Evolutionary conservation across 768 basidiomycete species (phyloP).

Genomic region (Nevesoporus exiguus): DNA sequence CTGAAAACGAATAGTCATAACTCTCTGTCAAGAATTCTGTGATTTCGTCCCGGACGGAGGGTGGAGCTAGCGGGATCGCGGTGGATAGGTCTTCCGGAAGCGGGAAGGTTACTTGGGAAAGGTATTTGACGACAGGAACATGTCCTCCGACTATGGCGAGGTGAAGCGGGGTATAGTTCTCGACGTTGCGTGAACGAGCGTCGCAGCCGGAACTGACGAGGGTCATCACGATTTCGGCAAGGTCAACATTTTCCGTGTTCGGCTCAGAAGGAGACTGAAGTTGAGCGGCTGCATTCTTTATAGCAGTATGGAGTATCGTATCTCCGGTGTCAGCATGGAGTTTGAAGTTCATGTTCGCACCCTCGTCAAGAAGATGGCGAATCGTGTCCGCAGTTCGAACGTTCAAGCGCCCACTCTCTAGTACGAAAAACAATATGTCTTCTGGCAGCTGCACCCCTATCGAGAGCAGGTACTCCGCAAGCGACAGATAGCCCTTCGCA

Average conservation of each 20-base stretch:
- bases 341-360: not conserved
- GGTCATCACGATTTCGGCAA: not conserved
- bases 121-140: not conserved
- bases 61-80: not conserved
- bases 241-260: not conserved
- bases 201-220: not conserved
- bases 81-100: not conserved
- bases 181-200: not conserved
- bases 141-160: not conserved
- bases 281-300: not conserved
- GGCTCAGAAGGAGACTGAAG: not conserved
- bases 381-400: not conserved
- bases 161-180: not conserved
- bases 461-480: not conserved
- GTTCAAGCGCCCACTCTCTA: not conserved
- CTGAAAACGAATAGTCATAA: not conserved
- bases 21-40: not conserved
- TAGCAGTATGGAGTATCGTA: not conserved
- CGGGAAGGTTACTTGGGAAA: not conserved
- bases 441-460: not conserved
- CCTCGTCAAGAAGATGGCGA: not conserved
- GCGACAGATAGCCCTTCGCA: not conserved
- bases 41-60: not conserved
- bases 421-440: not conserved
- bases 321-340: not conserved